Evolutionary conservation across 2,329 filamentous ascomycete species (phyloP).

Genomic region (Cordyceps pruinosa): DNA sequence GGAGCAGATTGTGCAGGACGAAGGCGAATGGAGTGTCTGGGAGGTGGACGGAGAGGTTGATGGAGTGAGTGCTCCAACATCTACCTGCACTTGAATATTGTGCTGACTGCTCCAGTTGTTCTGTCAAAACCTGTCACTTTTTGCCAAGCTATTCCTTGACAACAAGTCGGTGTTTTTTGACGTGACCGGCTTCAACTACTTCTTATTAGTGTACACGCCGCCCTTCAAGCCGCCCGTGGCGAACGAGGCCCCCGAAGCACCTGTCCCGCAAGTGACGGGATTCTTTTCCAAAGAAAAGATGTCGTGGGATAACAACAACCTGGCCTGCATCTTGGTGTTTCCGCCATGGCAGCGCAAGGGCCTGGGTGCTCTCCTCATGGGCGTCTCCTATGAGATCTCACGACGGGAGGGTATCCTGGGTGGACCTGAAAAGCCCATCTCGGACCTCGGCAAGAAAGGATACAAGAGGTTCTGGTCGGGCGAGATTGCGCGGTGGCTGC

Average conservation of each 20-base stretch:
- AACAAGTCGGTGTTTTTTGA: slow-evolving; percentile 99
- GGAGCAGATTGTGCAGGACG: slow-evolving; percentile 43
- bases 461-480: slow-evolving; percentile 84
- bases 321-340: slow-evolving; percentile 93
- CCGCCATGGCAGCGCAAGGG: slow-evolving; percentile 92
- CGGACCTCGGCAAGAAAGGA: slow-evolving; percentile 72
- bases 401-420: slow-evolving; percentile 76
- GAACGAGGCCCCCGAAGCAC: slow-evolving; percentile 9
- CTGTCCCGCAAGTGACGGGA: slow-evolving; percentile 57
- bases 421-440: slow-evolving; percentile 90
- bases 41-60: slow-evolving; percentile 87
- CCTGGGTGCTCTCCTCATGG: slow-evolving; percentile 83
- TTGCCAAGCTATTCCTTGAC: slow-evolving; percentile 95
- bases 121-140: slow-evolving; percentile 90
- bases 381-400: slow-evolving; percentile 86
- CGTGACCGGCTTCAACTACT: slow-evolving; percentile 89
- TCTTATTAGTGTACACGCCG: slow-evolving; percentile 72
- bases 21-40: slow-evolving; percentile 79
- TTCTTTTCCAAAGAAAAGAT: slow-evolving; percentile 99
- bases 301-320: slow-evolving; percentile 97
- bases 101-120: slow-evolving; percentile 53
- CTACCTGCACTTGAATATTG: background rate
- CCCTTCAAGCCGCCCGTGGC: slow-evolving; percentile 19
- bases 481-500: slow-evolving; percentile 67
- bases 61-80: slow-evolving; percentile 43